Evolutionary conservation across 805 yeast species (phyloP).

Genomic region (Kazachstania kunashirensis): DNA sequence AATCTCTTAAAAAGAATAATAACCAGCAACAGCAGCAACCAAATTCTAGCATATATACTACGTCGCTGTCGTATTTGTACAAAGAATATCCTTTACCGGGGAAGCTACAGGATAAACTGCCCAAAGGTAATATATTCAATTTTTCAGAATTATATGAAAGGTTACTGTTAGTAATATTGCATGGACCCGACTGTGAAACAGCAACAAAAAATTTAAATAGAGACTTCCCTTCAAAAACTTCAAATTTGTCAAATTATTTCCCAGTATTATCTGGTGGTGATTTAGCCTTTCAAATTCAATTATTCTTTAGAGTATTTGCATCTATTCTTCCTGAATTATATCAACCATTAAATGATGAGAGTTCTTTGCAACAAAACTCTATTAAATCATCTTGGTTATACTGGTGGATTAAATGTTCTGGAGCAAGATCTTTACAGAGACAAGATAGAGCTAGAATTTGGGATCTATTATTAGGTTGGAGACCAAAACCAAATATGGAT

Average conservation of each 20-base stretch:
- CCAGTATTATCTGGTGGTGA: slow-evolving; percentile 31
- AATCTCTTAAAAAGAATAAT: too few relatives aligned
- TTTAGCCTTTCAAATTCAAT: slow-evolving; percentile 28
- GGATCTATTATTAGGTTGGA: slow-evolving; percentile 81
- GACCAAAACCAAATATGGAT: slow-evolving; percentile 33
- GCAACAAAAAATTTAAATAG: slow-evolving; percentile 10
- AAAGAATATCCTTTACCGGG: slow-evolving; percentile 25
- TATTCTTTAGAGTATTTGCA: slow-evolving; percentile 50
- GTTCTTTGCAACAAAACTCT: slow-evolving; percentile 46
- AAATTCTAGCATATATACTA: neutral
- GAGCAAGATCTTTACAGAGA: slow-evolving; percentile 74
- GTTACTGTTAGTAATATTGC: slow-evolving; percentile 61
- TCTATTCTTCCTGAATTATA: slow-evolving; percentile 66
- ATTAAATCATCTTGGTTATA: slow-evolving; percentile 75
- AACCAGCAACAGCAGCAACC: neutral
- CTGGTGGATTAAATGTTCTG: slow-evolving; percentile 93
- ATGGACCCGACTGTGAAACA: slow-evolving; percentile 46
- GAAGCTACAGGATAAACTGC: slow-evolving; percentile 13
- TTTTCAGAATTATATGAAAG: slow-evolving; percentile 69
- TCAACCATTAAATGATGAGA: slow-evolving; percentile 70
- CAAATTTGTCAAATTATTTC: slow-evolving; percentile 16
- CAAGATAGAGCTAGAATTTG: slow-evolving; percentile 79
- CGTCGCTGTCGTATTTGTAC: slow-evolving; percentile 15
- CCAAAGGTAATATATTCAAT: slow-evolving; percentile 32
- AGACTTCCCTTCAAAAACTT: slow-evolving; percentile 7